Base-by-base conservation (phyloP, 495 filamentous ascomycete genomes). In the Podospora fimiseda region DNA sequence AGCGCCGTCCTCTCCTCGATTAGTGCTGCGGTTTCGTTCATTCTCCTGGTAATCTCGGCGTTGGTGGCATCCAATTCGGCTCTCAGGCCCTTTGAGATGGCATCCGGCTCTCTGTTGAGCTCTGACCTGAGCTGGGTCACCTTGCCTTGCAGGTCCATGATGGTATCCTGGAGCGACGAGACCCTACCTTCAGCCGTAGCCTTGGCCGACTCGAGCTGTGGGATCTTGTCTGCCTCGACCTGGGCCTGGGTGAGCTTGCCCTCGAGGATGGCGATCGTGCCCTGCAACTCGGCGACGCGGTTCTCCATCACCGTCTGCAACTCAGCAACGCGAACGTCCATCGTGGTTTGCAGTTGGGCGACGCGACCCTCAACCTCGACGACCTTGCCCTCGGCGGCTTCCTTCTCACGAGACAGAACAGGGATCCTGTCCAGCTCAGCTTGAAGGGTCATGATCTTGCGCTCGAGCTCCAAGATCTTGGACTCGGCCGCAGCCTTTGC, bases 201-300 rank as follows among this genome's bases (percentile, higher is more conserved):
- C 49, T 69, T 76, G 43, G 64, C 62, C 27, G 59, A 57, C 23
- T 55, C 52, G 20, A 74, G 62, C 8, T 53, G 19, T 11, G 61
- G 49, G 7, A 67, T 57, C 41, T 66, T 68, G 50, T 67, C 65
- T 19, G 70, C 61, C 37, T 71, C 70, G 20, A 57, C 61, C 38
- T 69, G 64, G 16, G 42, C 49, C 20, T 36, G 45, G 37, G 46
- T 24, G 9, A 58, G 48, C 15, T 49, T 58, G 41, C 22, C 44
- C 11, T 33, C 6, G 6, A 33, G 27, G 6, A 6, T 11, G 27
- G 6, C 27, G 11, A 33, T 33, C 27, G 27, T 33, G 27, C 27
- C 11, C 27, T 58, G 50, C 3, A 82, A 71, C 56, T 79, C 71
- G 20, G 73, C 69, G n/a, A n/a, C n/a, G n/a, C n/a, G n/a, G n/a